Evolutionary conservation across 2,329 filamentous ascomycete genomes (phyloP).

Genomic region (Diplodia corticola): DNA sequence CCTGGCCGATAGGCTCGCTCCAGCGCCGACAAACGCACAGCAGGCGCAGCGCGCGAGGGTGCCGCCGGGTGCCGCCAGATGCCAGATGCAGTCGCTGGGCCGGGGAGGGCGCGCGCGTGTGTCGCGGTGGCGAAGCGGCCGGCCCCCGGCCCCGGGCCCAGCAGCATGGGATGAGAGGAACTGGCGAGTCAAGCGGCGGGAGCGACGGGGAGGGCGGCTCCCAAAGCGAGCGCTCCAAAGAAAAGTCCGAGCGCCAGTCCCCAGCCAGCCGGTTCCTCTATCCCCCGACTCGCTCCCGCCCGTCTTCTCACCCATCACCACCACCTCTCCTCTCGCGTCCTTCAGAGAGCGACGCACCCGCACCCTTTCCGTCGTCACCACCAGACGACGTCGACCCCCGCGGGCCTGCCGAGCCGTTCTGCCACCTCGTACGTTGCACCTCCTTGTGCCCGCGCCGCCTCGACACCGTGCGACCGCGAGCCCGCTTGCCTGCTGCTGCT

Average conservation of each 20-base stretch:
- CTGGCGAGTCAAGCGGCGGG: conserved; percentile 14
- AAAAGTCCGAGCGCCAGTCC: conserved; percentile 12
- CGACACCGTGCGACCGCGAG: conserved; percentile 14
- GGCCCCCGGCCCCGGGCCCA: not conserved
- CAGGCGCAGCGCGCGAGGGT: conserved; percentile 13
- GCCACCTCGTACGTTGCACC: conserved; percentile 9
- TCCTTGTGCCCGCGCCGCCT: conserved; percentile 7
- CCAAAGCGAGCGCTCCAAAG: not conserved
- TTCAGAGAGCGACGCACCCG: not conserved
- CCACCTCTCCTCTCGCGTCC: conserved; percentile 4
- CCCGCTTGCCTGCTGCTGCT: conserved; percentile 9
- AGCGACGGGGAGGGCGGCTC: conserved; percentile 7
- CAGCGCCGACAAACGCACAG: not conserved
- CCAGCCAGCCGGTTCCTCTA: conserved; percentile 9
- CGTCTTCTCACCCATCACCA: conserved; percentile 3
- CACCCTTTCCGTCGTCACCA: not conserved
- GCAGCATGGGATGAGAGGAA: conserved; percentile 1
- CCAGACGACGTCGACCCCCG: not conserved
- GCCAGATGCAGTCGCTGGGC: not conserved
- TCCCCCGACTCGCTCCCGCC: conserved; percentile 10
- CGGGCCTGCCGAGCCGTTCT: not conserved
- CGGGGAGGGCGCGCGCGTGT: not conserved
- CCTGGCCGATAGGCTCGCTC: conserved; percentile 3
- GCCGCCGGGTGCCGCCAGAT: not conserved
- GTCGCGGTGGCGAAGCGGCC: conserved; percentile 12